Evolutionary conservation across 2,329 filamentous ascomycete genomes (phyloP), one percentile per base, ranked within the genome.

Genomic region (Cryoendolithus antarcticus): DNA sequence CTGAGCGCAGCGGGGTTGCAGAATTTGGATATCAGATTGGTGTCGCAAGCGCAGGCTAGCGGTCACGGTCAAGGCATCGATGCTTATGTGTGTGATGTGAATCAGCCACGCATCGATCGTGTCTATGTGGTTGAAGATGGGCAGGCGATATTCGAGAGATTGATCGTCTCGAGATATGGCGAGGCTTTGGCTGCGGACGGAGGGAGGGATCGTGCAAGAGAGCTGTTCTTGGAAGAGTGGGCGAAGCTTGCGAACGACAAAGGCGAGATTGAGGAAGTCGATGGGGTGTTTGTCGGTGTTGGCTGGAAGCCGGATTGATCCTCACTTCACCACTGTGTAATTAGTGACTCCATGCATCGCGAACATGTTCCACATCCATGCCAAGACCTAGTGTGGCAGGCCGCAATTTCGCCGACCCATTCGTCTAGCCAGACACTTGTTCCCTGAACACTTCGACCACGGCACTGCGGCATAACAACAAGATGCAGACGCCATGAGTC

Each of bases 241-340:
- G 51, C 52, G 21, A 59, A 59, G 30, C 27, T 62, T 32, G 59
- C 59, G 5, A 42, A 52, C 30, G 52, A 53, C 9, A 49, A 59
- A 37, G 61, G 60, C 9, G 58, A 58, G 35, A 51, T 64, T 4
- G 53, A 56, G 32, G 60, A 62, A 38, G 47, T 62, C 6, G 61
- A 64, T 41, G 51, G 55, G 3, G 60, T 64, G 1, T 64, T 58
- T 36, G 47, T 65, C 4, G 59, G 48, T 3, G 44, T 63, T 30
- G 62, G 55, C 44, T 50, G 8, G 15, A 61, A 56, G 27, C 45
- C 52, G 13, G 28, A 12, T 37, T 29, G 8, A 7, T 12, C 15
- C 15, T 19, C 15, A 19, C 15, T 19, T 19, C 15, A 19, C 15
- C 15, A 19, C 15, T 19, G 15, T 19, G 15, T 19, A 19, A 19